Evolutionary conservation across 768 basidiomycete species (phyloP).

Genomic region (Lyophyllum shimeji): DNA sequence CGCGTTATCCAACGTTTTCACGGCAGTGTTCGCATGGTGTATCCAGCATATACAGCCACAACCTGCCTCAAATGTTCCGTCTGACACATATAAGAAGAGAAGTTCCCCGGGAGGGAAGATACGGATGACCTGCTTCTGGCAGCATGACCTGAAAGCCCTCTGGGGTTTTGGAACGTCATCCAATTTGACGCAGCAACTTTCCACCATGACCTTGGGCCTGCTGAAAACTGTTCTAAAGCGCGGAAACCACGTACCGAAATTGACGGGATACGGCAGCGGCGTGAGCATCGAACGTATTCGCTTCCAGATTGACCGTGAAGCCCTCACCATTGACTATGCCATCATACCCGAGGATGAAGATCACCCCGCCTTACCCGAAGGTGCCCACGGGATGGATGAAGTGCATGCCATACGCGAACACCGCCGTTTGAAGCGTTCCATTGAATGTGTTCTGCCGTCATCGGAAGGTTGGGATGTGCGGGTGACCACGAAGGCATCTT

Average conservation of each 20-base stretch:
- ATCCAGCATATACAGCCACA: constrained; percentile 64
- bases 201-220: constrained; percentile 80
- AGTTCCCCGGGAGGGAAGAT: constrained; percentile 38
- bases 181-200: constrained; percentile 74
- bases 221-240: constrained; percentile 80
- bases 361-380: constrained; percentile 26
- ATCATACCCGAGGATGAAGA: constrained; percentile 78
- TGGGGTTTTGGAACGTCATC: constrained; percentile 77
- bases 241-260: constrained; percentile 69
- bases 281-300: constrained; percentile 76
- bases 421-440: constrained; percentile 66
- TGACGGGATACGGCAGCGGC: constrained; percentile 78
- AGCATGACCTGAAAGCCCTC: constrained; percentile 85
- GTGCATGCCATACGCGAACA: constrained; percentile 65
- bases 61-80: constrained; percentile 25
- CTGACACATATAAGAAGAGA: constrained; percentile 34
- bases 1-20: constrained; percentile 11
- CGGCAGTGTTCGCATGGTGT: constrained; percentile 86
- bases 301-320: constrained; percentile 82
- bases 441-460: constrained; percentile 80
- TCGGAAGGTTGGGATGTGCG: constrained; percentile 87
- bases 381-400: constrained; percentile 57
- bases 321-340: constrained; percentile 79
- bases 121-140: constrained; percentile 92
- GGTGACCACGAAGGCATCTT: constrained; percentile 71